Percentiles rank a stretch among this genome's conserved stretches.
These are phyloP conservation scores for Phycomyces nitens DNA, from an alignment of 192 early-diverging fungal species.

Conservation along the genomic window DNA sequence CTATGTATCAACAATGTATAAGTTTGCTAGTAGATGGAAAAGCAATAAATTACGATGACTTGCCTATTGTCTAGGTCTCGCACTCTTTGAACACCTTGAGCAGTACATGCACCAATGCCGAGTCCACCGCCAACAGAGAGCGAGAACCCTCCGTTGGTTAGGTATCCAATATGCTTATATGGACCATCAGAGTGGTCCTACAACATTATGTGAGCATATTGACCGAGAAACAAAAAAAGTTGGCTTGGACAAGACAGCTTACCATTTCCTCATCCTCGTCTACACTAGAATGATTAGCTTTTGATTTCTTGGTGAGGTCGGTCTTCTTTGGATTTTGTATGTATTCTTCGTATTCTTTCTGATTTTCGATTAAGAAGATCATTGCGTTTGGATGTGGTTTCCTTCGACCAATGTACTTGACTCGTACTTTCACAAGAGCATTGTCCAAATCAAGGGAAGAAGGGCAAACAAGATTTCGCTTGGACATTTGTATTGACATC, in stretches of 20 bases:
- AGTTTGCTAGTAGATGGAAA: background rate
- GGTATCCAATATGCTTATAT: slow-evolving; percentile 56
- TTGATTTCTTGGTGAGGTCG: background rate
- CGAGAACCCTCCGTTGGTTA: slow-evolving; percentile 69
- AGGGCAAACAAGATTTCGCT: background rate
- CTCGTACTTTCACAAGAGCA: slow-evolving; percentile 48
- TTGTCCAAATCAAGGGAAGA: slow-evolving; percentile 20
- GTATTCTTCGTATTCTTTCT: slow-evolving; percentile 45
- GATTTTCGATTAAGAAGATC: slow-evolving; percentile 49
- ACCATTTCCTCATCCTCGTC: slow-evolving; percentile 23
- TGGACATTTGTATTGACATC: background rate
- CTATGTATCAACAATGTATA: background rate
- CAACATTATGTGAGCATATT: no score
- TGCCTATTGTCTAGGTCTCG: slow-evolving; percentile 32
- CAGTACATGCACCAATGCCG: slow-evolving; percentile 62
- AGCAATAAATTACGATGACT: background rate
- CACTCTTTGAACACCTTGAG: slow-evolving; percentile 44
- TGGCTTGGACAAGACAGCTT: no score
- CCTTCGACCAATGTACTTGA: slow-evolving; percentile 51
- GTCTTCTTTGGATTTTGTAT: background rate
- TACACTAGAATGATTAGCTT: slow-evolving; percentile 30
- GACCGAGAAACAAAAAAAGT: no score
- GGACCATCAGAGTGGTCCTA: slow-evolving; percentile 14
- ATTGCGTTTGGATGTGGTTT: slow-evolving; percentile 45
- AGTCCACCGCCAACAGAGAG: slow-evolving; percentile 55